These are phyloP conservation scores for Fomes fomentarius DNA, from an alignment of 1,284 basidiomycete species.

Conservation along the genomic window DNA sequence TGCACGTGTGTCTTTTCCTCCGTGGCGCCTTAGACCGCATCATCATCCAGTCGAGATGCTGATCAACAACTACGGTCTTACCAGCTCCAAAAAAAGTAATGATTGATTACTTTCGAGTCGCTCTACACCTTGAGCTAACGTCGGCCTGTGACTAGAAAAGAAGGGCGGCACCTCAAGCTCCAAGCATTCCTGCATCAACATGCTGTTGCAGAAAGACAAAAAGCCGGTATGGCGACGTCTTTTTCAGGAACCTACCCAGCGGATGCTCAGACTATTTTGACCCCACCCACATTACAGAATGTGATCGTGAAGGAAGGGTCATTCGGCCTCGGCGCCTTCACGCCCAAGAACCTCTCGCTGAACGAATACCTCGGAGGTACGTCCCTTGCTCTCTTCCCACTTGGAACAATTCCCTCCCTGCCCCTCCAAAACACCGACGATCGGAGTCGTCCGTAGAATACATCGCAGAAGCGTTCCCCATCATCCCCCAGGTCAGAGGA, in stretches of 20 bases:
- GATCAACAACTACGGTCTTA: no score
- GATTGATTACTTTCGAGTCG: no score
- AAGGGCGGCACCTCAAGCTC: background rate
- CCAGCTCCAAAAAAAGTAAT: no score
- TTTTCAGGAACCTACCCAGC: background rate
- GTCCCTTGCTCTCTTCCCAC: background rate
- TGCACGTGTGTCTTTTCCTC: slow-evolving; percentile 29
- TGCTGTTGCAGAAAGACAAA: slow-evolving; percentile 13
- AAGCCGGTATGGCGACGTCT: background rate
- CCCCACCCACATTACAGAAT: no score
- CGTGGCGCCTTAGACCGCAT: no score
- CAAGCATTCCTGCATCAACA: slow-evolving; percentile 15
- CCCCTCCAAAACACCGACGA: background rate
- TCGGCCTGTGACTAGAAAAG: no score
- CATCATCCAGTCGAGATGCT: no score
- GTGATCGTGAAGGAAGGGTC: slow-evolving; percentile 38
- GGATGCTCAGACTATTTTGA: no score
- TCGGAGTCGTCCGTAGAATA: slow-evolving; percentile 37
- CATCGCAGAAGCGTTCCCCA: slow-evolving; percentile 42
- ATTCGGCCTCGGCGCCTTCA: slow-evolving; percentile 49
- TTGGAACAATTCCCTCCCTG: background rate
- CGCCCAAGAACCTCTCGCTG: slow-evolving; percentile 33
- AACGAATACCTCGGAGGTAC: slow-evolving; percentile 44
- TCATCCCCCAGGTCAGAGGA: background rate
- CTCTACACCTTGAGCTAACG: no score